Conservation (phyloP, 108 stramenopile species). For the Skeletonema potamos region DNA sequence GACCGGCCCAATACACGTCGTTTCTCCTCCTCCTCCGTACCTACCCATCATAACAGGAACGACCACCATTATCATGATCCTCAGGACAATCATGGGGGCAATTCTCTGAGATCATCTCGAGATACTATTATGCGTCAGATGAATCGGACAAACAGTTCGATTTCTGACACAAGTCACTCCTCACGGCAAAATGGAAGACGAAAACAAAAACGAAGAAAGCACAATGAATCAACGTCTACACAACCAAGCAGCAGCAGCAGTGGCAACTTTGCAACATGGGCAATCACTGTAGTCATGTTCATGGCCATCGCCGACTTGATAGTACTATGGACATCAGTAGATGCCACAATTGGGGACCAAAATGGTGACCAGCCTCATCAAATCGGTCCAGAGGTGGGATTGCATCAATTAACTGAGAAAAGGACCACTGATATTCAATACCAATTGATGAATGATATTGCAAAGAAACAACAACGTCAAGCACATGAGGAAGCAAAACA, state of each 20-base stretch:
- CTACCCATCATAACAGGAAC: slow-evolving; percentile 7
- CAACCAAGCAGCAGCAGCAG: background rate
- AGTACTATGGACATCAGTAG: background rate
- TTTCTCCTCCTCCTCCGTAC: background rate
- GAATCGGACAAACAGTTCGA: background rate
- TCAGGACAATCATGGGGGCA: background rate
- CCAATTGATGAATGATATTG: background rate
- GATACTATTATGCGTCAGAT: background rate
- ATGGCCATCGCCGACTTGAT: background rate
- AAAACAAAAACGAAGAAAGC: no score
- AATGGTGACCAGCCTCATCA: background rate
- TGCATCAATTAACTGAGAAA: background rate
- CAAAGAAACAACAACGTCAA: background rate
- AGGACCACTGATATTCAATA: background rate
- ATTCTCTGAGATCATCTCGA: background rate
- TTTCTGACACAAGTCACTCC: background rate
- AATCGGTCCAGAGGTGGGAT: background rate
- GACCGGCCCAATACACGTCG: background rate
- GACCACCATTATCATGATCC: background rate
- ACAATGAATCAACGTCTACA: background rate
- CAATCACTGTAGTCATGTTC: background rate
- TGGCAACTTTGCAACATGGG: background rate
- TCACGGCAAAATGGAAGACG: background rate
- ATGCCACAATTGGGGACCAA: background rate
- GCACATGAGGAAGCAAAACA: slow-evolving; percentile 7